Evolutionary conservation across 768 basidiomycete genomes (phyloP), one percentile per base, ranked within the genome.

Genomic region (Phanerochaete sordida): DNA sequence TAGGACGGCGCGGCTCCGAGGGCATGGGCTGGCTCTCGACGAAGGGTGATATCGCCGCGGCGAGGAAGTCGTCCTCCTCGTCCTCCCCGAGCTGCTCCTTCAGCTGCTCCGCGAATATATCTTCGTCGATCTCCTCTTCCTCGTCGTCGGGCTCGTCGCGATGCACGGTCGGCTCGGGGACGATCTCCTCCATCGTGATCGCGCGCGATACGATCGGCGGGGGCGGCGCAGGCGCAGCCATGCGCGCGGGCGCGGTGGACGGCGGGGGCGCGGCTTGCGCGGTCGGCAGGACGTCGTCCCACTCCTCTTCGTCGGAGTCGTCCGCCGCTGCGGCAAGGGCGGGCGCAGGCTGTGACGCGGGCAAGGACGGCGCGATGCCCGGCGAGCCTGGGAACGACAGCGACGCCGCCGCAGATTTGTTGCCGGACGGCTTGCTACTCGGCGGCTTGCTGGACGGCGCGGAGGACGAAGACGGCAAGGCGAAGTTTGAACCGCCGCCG

Each of bases 141-240:
- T 62, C 64, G 5, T 63, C 63, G 3, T 49, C 62, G 24, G 51
- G 27, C 12, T 60, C 58, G 8, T 35, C 46, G 26, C 24, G 19
- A 13, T 39, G 31, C 30, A 35, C 23, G 30, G 48, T 21, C 50
- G 53, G 19, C 39, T 58, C 37, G 57, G 66, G 65, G 27, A 59
- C 63, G 39, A 69, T 68, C 57, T 69, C 69, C 53, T 68, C 68
- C 68, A 71, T 71, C n/a, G 60, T 61, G 60, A 71, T 69, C 28
- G 35, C 31, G 30, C 64, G 64, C 24, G 49, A 2, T 19, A 19
- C 39, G 39, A 43, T 43, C 11, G 58, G 58, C 23, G 23, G 31
- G 16, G 53, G 35, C 11, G 58, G 58, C 23, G 23, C 16, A 26
- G 53, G 35, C 3, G 27, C 23, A n/a, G 53, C 7, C 19, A 51